Evolutionary conservation across 495 filamentous ascomycete species (phyloP).

Genomic region (Aspergillus affinis): DNA sequence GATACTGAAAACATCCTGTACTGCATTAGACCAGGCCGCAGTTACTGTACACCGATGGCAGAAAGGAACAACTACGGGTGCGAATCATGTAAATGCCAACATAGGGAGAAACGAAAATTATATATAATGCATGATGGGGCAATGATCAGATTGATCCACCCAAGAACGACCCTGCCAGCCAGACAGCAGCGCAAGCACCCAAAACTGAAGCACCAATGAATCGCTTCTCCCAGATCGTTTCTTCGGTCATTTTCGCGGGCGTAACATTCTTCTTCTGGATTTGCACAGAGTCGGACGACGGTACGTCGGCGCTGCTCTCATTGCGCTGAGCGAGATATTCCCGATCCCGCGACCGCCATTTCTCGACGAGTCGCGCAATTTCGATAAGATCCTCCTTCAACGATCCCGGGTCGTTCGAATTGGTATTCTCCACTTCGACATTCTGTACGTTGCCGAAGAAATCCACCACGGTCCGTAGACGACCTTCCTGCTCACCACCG

Average conservation of each 20-base stretch:
- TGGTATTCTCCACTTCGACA: slow-evolving; percentile 77
- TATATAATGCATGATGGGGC: slow-evolving; percentile 1
- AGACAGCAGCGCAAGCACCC: slow-evolving; percentile 64
- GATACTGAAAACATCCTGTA: background rate
- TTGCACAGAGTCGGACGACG: slow-evolving; percentile 14
- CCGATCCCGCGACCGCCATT: slow-evolving; percentile 40
- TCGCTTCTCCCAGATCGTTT: slow-evolving; percentile 70
- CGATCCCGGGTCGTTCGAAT: slow-evolving; percentile 50
- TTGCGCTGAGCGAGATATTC: slow-evolving; percentile 34
- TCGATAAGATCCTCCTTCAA: slow-evolving; percentile 75
- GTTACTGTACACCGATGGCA: background rate
- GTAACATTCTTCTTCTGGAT: slow-evolving; percentile 38
- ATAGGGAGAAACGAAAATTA: background rate
- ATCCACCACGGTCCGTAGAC: slow-evolving; percentile 80
- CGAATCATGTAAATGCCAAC: background rate
- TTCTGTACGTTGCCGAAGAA: slow-evolving; percentile 99
- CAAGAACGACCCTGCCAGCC: slow-evolving; percentile 58
- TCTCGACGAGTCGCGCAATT: slow-evolving; percentile 58
- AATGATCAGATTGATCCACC: slow-evolving; percentile 28
- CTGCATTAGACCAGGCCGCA: background rate
- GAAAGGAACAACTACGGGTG: background rate
- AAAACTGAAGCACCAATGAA: slow-evolving; percentile 62
- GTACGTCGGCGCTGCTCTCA: slow-evolving; percentile 19
- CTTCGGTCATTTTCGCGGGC: slow-evolving; percentile 64
- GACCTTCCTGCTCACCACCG: slow-evolving; percentile 71